Conservation (phyloP, 495 filamentous ascomycete genomes). For the Aspergillus ostianus region DNA sequence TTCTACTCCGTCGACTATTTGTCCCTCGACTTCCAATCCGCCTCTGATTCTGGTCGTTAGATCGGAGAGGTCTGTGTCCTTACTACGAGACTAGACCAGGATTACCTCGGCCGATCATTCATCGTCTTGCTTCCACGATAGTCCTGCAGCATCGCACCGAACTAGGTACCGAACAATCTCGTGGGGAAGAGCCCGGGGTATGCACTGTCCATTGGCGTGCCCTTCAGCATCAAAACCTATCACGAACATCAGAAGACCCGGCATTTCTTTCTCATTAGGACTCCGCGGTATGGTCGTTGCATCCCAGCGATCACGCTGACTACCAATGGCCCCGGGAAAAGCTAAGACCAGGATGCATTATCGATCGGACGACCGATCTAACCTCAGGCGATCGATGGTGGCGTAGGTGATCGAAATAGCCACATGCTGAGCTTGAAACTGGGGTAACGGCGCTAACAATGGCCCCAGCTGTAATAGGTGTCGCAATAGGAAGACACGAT, state of each 20-base stretch:
- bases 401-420: slow-evolving; percentile 24
- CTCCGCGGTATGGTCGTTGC: slow-evolving; percentile 11
- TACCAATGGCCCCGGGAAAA: slow-evolving; percentile 30
- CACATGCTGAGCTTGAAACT: background rate
- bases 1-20: too few species aligned
- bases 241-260: background rate
- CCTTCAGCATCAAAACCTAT: background rate
- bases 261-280: background rate
- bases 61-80: too few species aligned
- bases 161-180: background rate
- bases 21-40: too few species aligned
- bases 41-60: too few species aligned
- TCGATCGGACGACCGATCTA: slow-evolving; percentile 22
- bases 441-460: background rate
- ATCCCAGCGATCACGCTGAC: background rate
- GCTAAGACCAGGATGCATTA: slow-evolving; percentile 12
- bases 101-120: too few species aligned
- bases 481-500: slow-evolving; percentile 35
- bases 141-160: background rate
- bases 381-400: slow-evolving; percentile 30
- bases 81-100: too few species aligned
- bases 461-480: slow-evolving; percentile 36
- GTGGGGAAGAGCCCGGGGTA: background rate
- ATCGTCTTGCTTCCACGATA: too few species aligned
- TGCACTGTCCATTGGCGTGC: background rate